Conservation (phyloP, 768 basidiomycete genomes). For the Leccinum truebloodii region DNA sequence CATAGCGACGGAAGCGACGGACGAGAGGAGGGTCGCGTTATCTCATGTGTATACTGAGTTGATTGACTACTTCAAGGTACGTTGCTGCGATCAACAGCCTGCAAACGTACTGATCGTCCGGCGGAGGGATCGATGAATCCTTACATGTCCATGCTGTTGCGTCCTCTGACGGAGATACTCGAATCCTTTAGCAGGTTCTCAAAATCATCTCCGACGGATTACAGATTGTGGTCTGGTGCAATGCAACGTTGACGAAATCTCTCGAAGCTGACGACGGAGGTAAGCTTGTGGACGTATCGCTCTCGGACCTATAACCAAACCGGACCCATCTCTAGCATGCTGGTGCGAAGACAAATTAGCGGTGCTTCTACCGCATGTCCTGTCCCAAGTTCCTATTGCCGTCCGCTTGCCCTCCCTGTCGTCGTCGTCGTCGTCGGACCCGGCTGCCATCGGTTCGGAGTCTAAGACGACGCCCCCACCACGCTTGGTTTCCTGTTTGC, state of each 20-base stretch:
- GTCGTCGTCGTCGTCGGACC: neutral
- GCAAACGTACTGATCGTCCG: neutral
- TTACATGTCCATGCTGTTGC: conserved; percentile 79
- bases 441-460: neutral
- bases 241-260: conserved; percentile 66
- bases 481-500: conserved; percentile 17
- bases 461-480: conserved; percentile 6
- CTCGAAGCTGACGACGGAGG: conserved; percentile 80
- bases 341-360: conserved; percentile 86
- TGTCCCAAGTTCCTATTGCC: conserved; percentile 65
- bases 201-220: conserved; percentile 30
- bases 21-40: conserved; percentile 66
- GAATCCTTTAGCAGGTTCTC: conserved; percentile 43
- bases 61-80: conserved; percentile 86
- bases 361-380: conserved; percentile 56
- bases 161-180: conserved; percentile 65
- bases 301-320: neutral
- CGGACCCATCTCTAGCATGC: conserved; percentile 53
- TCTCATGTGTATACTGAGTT: conserved; percentile 72
- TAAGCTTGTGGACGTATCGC: conserved; percentile 34
- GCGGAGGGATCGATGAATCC: conserved; percentile 84
- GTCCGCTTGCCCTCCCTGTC: conserved; percentile 21
- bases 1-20: conserved; percentile 23
- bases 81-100: conserved; percentile 7
- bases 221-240: conserved; percentile 61